Base-by-base conservation (phyloP, 192 early-diverging fungal species). In the Obelidium mucronatum region DNA sequence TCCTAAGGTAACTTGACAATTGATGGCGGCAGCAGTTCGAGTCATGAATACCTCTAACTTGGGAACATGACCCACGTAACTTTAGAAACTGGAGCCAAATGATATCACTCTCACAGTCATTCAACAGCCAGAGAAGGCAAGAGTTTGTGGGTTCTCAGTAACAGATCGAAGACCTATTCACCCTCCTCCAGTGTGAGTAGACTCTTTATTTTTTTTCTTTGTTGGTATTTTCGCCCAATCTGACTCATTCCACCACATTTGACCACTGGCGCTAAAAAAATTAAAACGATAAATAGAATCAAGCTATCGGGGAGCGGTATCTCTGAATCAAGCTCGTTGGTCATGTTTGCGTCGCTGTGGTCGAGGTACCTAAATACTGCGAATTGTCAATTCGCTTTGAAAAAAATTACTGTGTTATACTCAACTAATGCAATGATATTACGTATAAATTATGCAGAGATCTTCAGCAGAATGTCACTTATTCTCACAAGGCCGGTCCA, bases 61-160 rank as follows among this genome's bases (percentile, higher is more conserved):
- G n/a, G n/a, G n/a, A n/a, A n/a, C n/a, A n/a, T n/a, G n/a, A n/a
- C n/a, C n/a, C n/a, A n/a, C n/a, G n/a, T n/a, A n/a, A n/a, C n/a
- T n/a, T n/a, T n/a, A 59, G 56, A 59, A 24, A 59, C 56, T 39
- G 30, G 11, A 4, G 28, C 61, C 37, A 11, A 6, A 64, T 0
- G 61, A 33, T 15, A 51, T 67, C 60, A 55, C 75, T 51, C 70
- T 85, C 15, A 35, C 81, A 4, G 66, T 85, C 31, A 52, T 79
- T 22, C 84, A 85, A 61, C 80, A 82, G 26, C 81, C 84, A 1
- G 56, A 51, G 34, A 59, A 77, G 30, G 77, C 60, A 1, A 35
- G 77, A 36, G 69, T 78, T 2, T 73, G 39, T 19, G 77, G 77
- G 2, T 66, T 61, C 40, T 24, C 59, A 13, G 19, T 37, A 15